Base-by-base conservation (phyloP, 495 filamentous ascomycete species). In the Trichoderma erinaceum region DNA sequence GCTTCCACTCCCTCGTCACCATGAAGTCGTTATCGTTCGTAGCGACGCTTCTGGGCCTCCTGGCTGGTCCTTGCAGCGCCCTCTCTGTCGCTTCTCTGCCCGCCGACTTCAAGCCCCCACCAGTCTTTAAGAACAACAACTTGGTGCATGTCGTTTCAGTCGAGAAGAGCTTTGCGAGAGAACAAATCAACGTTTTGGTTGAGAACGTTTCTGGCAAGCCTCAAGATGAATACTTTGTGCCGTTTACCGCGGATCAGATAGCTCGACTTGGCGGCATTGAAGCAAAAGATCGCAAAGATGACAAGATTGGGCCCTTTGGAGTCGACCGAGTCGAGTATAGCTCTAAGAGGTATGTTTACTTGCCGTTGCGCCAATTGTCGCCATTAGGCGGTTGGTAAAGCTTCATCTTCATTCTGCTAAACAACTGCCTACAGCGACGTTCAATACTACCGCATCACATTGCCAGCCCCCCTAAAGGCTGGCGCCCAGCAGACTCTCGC, bases 81-180 rank as follows among this genome's bases (percentile, higher is more conserved):
- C 52, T 75, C 63, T 71, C 76, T 65, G 73, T 70, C 63, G 76
- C 76, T 66, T 71, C 76, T 61, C 85, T 93, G 21, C 85, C 89
- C 35, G 75, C 82, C 73, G 86, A 84, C 64, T 97, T 97, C 83
- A 92, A 86, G 78, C 93, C 94, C 46, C 88, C 92, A 16, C 90
- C 90, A 75, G 90, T 91, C 58, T 99, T 96, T 79, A 91, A 92
- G 77, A 96, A 98, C 78, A 83, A 85, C 71, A 98, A 98, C 77
- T 76, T 97, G 29, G 87, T 98, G 66, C 91, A 96, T 69, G 89
- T 90, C 67, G 88, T 93, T 72, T 97, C 96, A 73, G 78, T 97
- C 67, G 94, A 97, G 74, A 97, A 97, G 80, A 88, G 87, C 69
- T 98, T 94, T 73, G 87, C 87, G 25, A 89, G 91, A 72, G 93